A percentile compares a stretch with the other conserved stretches of the same genome.
These are phyloP conservation scores for Boletellus emodensis DNA, from an alignment of 768 basidiomycete genomes.

Conservation along the genomic window DNA sequence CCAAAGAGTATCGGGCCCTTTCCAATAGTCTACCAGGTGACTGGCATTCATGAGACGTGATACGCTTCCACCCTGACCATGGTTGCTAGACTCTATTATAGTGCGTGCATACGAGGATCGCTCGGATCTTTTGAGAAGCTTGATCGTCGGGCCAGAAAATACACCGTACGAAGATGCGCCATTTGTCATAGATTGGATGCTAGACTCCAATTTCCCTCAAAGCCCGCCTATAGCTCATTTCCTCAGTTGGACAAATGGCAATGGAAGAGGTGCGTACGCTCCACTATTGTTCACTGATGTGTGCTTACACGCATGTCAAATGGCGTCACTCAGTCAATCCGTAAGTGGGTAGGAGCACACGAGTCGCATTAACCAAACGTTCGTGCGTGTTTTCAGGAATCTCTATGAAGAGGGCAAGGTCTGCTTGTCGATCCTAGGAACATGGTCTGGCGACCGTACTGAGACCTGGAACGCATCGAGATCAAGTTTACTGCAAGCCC, in stretches of 20 bases:
- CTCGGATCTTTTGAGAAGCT: slow-evolving; percentile 75
- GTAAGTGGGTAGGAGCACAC: slow-evolving; percentile 40
- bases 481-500: slow-evolving; percentile 85
- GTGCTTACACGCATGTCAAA: not conserved
- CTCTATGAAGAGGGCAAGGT: slow-evolving; percentile 96
- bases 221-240: slow-evolving; percentile 87
- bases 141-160: slow-evolving; percentile 91
- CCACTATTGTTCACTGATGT: not conserved
- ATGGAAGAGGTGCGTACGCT: slow-evolving; percentile 54
- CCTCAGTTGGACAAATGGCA: slow-evolving; percentile 91
- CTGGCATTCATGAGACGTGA: slow-evolving; percentile 13
- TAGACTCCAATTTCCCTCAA: slow-evolving; percentile 80
- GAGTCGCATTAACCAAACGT: not conserved
- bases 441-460: slow-evolving; percentile 85
- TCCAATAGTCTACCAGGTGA: slow-evolving; percentile 78
- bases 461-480: slow-evolving; percentile 84
- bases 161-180: slow-evolving; percentile 96
- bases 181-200: slow-evolving; percentile 92
- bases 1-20: slow-evolving; percentile 80
- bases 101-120: slow-evolving; percentile 91
- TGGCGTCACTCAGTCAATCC: slow-evolving; percentile 52
- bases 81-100: slow-evolving; percentile 67
- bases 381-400: slow-evolving; percentile 48
- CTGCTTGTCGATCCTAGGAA: slow-evolving; percentile 85
- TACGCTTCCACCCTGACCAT: slow-evolving; percentile 5